A percentile compares a stretch with the other conserved stretches of the same genome.
Conservation (phyloP, 1,139 yeast species). For the Geotrichum citri-aurantii region DNA sequence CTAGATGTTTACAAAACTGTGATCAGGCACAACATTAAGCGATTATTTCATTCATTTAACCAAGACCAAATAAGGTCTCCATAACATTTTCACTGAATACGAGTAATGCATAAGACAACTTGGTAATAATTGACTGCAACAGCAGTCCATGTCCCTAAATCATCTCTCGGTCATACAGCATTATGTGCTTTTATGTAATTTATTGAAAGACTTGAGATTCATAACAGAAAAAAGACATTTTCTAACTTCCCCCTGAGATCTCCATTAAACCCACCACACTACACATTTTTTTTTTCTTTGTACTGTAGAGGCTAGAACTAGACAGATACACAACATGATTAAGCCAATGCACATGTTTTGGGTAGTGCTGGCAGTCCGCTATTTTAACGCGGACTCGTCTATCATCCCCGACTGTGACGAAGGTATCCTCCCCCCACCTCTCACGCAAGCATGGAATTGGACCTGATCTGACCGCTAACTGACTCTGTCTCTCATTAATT, state of each 20-base stretch:
- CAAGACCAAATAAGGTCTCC: no score
- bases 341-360: conserved; percentile 3
- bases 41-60: no score
- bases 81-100: neutral
- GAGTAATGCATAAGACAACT: neutral
- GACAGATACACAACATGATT: neutral
- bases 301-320: neutral
- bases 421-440: conserved; percentile 29
- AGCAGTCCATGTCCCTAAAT: neutral
- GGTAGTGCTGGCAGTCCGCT: conserved; percentile 35
- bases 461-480: neutral
- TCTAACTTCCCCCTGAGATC: neutral
- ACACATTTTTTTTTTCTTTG: neutral
- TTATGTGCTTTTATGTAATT: neutral
- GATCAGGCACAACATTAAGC: neutral
- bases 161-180: neutral
- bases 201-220: neutral
- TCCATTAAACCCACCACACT: neutral
- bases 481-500: neutral
- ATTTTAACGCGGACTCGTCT: conserved; percentile 49
- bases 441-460: neutral
- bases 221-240: neutral
- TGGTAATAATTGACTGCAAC: neutral
- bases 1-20: neutral
- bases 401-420: conserved; percentile 85